phyloP scores from a whole-genome alignment of 441 rosid genomes.

The Gossypium aridum region DNA sequence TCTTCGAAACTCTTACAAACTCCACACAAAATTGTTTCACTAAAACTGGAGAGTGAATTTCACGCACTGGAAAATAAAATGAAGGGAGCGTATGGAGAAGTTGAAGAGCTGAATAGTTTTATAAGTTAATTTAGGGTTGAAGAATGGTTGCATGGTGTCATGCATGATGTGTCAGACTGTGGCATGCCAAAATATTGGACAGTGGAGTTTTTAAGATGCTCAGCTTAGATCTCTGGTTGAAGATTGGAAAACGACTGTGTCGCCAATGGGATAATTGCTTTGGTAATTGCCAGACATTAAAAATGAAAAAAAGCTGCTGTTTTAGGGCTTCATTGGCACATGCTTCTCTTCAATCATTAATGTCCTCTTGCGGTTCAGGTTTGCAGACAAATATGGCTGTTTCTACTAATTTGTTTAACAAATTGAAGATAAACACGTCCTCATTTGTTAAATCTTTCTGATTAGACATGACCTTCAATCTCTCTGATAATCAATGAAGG shows the following conservation, averaged over 20 bases:
- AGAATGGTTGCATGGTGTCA: not conserved
- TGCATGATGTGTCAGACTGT: not conserved
- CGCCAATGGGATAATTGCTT: not conserved
- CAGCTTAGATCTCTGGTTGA: not conserved
- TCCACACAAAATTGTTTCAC: not conserved
- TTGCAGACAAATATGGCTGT: not conserved
- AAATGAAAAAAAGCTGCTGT: not conserved
- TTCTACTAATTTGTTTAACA: too few relatives aligned
- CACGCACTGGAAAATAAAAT: not conserved
- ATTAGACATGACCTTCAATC: too few relatives aligned
- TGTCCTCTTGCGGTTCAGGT: not conserved
- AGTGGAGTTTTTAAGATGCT: not conserved
- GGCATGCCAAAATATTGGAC: not conserved
- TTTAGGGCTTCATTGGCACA: not conserved
- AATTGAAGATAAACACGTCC: too few relatives aligned
- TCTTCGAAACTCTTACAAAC: not conserved
- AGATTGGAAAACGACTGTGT: slow-evolving; percentile 7
- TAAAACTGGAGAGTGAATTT: not conserved
- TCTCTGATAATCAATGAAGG: too few relatives aligned
- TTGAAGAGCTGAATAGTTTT: not conserved
- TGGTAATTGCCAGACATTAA: not conserved
- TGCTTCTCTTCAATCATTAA: not conserved
- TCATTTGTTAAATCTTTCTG: too few relatives aligned
- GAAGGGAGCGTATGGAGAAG: not conserved
- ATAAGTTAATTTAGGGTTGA: not conserved